Evolutionary conservation across 2,329 filamentous ascomycete species (phyloP).

Genomic region (Penicillium frequentans): DNA sequence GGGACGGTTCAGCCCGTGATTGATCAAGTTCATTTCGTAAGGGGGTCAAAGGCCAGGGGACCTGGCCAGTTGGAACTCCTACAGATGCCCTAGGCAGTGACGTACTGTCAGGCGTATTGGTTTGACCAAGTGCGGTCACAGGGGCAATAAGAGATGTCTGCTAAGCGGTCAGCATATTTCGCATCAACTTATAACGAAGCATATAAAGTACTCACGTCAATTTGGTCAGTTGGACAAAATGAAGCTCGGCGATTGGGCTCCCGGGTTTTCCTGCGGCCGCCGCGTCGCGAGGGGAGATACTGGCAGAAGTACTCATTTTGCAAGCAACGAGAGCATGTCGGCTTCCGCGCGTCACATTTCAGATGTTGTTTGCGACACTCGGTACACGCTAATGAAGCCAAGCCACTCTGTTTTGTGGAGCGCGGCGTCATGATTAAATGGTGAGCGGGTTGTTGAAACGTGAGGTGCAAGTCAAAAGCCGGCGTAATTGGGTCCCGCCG

Average conservation of each 20-base stretch:
- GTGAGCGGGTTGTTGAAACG: neutral
- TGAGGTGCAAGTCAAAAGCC: neutral
- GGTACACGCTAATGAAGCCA: conserved; percentile 44
- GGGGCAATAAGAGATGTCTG: conserved; percentile 10
- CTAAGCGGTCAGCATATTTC: conserved; percentile 2
- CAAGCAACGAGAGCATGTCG: conserved; percentile 64
- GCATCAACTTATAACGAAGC: neutral
- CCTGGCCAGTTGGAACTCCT: conserved; percentile 18
- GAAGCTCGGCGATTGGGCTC: conserved; percentile 13
- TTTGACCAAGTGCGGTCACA: conserved; percentile 5
- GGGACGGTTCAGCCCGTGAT: conserved; percentile 13
- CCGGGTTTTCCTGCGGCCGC: conserved; percentile 46
- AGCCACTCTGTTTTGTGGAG: conserved; percentile 25
- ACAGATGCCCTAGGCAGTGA: conserved; percentile 17
- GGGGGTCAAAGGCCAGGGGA: conserved; percentile 23
- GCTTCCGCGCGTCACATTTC: conserved; percentile 69
- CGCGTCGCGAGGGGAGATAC: conserved; percentile 70
- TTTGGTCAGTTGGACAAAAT: neutral
- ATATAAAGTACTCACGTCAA: neutral
- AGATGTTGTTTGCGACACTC: conserved; percentile 61
- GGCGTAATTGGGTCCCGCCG: conserved; percentile 1
- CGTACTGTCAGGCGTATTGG: conserved; percentile 20
- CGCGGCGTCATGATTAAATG: conserved; percentile 15
- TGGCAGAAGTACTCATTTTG: conserved; percentile 60
- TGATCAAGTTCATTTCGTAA: conserved; percentile 14